Percentiles rank a stretch among this genome's conserved stretches.
phyloP scores from a whole-genome alignment of 148 eudicot species.

The Pharnaceum exiguum region DNA sequence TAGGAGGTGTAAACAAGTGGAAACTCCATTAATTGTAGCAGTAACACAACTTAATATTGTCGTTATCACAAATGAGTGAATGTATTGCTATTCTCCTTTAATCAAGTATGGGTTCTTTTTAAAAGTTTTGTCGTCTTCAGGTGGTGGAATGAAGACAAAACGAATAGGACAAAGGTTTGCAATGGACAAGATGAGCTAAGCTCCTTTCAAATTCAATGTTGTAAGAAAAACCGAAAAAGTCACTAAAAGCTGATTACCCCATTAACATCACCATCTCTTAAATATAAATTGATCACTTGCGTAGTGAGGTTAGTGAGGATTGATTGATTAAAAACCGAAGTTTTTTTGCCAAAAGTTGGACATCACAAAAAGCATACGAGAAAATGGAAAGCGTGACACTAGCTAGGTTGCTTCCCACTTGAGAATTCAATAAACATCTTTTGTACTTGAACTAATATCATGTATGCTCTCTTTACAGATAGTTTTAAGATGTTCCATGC shows the following conservation, averaged over 20 bases:
- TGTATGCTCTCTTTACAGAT: too few relatives aligned
- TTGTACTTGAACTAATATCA: too few relatives aligned
- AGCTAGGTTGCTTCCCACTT: slow-evolving; percentile 7
- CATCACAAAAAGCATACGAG: not conserved
- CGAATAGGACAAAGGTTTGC: slow-evolving; percentile 14
- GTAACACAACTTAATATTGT: too few relatives aligned
- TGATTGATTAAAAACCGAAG: not conserved
- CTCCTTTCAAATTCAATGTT: slow-evolving; percentile 9
- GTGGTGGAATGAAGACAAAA: slow-evolving; percentile 14
- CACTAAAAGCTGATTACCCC: not conserved
- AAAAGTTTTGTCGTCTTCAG: slow-evolving; percentile 4
- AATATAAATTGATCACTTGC: slow-evolving; percentile 12
- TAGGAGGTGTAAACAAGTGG: too few relatives aligned
- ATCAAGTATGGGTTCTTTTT: too few relatives aligned
- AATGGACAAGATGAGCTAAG: slow-evolving; percentile 6
- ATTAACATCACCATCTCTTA: slow-evolving; percentile 3
- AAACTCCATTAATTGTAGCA: too few relatives aligned
- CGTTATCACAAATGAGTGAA: too few relatives aligned
- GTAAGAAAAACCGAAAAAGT: not conserved
- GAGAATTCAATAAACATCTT: not conserved
- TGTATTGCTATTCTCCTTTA: too few relatives aligned
- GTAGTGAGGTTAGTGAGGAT: slow-evolving; percentile 1
- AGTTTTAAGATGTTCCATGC: too few relatives aligned
- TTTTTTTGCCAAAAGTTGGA: not conserved
- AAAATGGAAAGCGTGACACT: not conserved